Evolutionary conservation across 2,329 filamentous ascomycete genomes (phyloP).

Genomic region (Spiromastix sp.): DNA sequence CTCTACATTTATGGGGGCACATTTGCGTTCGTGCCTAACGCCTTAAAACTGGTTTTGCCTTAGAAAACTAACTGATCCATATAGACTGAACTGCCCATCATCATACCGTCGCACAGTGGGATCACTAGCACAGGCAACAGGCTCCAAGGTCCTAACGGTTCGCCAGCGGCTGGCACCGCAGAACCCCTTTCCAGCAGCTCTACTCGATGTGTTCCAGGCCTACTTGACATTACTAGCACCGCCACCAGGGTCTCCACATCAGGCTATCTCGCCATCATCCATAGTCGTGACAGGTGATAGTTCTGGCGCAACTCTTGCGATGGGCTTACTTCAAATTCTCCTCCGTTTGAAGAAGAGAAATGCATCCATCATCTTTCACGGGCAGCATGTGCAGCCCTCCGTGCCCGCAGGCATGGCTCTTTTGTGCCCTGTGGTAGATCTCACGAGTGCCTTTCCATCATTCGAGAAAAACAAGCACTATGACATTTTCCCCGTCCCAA

Average conservation of each 20-base stretch:
- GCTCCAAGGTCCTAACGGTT: slow-evolving; percentile 45
- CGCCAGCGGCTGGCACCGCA: slow-evolving; percentile 68
- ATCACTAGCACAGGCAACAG: neutral
- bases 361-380: neutral
- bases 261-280: slow-evolving; percentile 51
- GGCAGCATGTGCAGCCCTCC: neutral
- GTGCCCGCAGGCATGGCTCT: neutral
- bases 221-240: slow-evolving; percentile 67
- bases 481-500: too few relatives aligned
- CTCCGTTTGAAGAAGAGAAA: slow-evolving; percentile 25
- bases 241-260: slow-evolving; percentile 55
- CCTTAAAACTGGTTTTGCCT: too few relatives aligned
- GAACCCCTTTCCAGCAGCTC: slow-evolving; percentile 60
- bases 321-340: slow-evolving; percentile 58
- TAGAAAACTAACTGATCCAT: too few relatives aligned
- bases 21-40: too few relatives aligned
- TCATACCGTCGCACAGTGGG: neutral
- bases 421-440: neutral
- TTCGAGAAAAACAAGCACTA: neutral
- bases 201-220: slow-evolving; percentile 61
- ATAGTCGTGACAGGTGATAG: slow-evolving; percentile 67
- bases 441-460: neutral
- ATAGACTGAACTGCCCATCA: neutral
- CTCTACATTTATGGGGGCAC: too few relatives aligned
- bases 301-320: slow-evolving; percentile 61